Evolutionary conservation across 1,139 yeast species (phyloP).

Genomic region (Magnusiomyces suaveolens): DNA sequence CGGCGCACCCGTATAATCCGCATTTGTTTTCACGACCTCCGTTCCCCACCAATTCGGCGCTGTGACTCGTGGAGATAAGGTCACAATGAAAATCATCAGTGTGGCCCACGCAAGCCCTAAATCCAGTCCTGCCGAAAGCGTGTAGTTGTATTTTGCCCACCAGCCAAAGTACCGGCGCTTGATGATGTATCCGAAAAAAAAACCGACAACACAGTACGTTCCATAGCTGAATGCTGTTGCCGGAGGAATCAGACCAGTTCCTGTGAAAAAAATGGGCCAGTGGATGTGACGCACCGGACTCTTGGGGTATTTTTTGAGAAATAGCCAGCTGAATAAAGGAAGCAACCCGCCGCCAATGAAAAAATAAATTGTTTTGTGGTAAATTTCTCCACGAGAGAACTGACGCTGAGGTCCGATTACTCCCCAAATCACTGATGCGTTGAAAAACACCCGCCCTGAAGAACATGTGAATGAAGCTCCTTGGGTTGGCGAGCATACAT

Average conservation of each 20-base stretch:
- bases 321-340: constrained; percentile 40
- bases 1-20: constrained; percentile 24
- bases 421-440: constrained; percentile 58
- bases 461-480: constrained; percentile 43
- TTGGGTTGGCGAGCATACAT: constrained; percentile 43
- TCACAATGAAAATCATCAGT: constrained; percentile 40
- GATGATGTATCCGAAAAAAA: constrained; percentile 43
- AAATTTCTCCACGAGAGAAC: constrained; percentile 33
- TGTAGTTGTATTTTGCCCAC: constrained; percentile 59
- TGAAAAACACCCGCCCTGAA: constrained; percentile 40
- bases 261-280: constrained; percentile 46
- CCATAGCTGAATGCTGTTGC: constrained; percentile 45
- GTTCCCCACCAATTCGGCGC: constrained; percentile 56
- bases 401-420: constrained; percentile 49
- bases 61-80: constrained; percentile 32
- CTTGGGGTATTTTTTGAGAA: constrained; percentile 42
- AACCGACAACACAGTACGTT: constrained; percentile 41
- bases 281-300: constrained; percentile 38
- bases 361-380: constrained; percentile 37
- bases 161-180: constrained; percentile 46
- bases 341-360: constrained; percentile 41
- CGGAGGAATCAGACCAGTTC: constrained; percentile 45
- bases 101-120: constrained; percentile 47
- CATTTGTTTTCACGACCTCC: constrained; percentile 27
- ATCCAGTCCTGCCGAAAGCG: constrained; percentile 50